Evolutionary conservation across 2,329 filamentous ascomycete genomes (phyloP), one percentile per base, ranked within the genome.

Genomic region (Pestalotiopsis sp.): DNA sequence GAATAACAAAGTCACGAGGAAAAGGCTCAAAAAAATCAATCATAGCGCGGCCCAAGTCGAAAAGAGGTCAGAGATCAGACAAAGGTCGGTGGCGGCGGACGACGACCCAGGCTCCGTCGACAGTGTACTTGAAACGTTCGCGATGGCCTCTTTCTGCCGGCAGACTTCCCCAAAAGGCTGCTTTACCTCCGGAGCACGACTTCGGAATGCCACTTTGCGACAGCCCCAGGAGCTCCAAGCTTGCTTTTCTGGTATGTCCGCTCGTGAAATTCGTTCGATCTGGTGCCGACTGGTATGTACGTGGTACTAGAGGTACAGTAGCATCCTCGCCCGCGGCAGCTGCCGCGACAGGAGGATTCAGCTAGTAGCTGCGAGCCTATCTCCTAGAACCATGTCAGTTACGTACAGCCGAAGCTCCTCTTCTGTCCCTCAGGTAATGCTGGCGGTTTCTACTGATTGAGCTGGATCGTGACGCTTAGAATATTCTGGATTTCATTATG

Each of bases 111-210:
- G 45, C 45, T 52, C 45, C 45, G 45, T 52, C 17, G 14, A 20
- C 31, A 25, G 23, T 60, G 64, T 66, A 66, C n/a, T 23, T 66
- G 64, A 66, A 66, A 66, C 64, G 20, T 52, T 60, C 13, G 52
- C 52, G 31, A 60, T 55, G 52, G 23, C 31, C 20, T 39, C 31
- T 66, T 52, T 20, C 13, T 20, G n/a, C 31, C 39, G 64, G 64
- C 25, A 23, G 36, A 39, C 23, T 57, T 57, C 49, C 64, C 64
- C 36, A 62, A 66, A 65, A 60, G 55, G n/a, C 38, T 49, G 38
- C 27, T 20, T 55, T 23, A 60, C 20, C 52, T 66, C 55, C 64
- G 64, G 45, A 66, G 55, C 64, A 66, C 55, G 64, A 66, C 64
- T 39, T 65, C 64, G 64, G 64, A 39, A 39, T 62, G 36, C 17